Percentiles rank a stretch among this genome's conserved stretches.
phyloP scores from a whole-genome alignment of 2,329 filamentous ascomycete genomes.

The Stagonosporopsis chrysanthemi region DNA sequence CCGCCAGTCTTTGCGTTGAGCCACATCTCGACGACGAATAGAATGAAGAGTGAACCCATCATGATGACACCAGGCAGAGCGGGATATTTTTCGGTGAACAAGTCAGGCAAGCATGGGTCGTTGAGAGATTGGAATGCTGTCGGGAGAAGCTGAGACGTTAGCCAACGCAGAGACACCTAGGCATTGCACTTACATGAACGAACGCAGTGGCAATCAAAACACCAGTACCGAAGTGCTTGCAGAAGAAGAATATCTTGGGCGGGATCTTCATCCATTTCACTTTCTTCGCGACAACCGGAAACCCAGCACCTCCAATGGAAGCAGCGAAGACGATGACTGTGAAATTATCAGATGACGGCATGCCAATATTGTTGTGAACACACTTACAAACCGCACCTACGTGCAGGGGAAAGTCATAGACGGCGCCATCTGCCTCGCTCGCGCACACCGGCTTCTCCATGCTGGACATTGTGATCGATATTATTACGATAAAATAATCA shows the following conservation, averaged over 20 bases:
- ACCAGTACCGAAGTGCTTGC: conserved; percentile 72
- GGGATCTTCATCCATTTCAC: conserved; percentile 66
- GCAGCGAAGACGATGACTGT: conserved; percentile 49
- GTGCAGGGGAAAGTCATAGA: conserved; percentile 49
- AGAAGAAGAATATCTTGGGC: conserved; percentile 65
- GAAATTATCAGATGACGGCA: conserved; percentile 21
- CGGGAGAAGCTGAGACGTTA: conserved; percentile 58
- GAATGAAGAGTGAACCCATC: conserved; percentile 67
- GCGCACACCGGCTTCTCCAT: conserved; percentile 47
- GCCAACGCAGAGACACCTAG: not conserved
- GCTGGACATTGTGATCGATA: conserved; percentile 31
- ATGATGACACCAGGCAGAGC: conserved; percentile 70
- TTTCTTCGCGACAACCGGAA: conserved; percentile 56
- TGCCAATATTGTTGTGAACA: not conserved
- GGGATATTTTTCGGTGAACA: conserved; percentile 67
- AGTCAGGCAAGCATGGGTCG: conserved; percentile 62
- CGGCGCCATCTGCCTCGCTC: conserved; percentile 37
- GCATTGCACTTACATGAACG: conserved; percentile 63
- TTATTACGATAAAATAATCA: conserved; percentile 25
- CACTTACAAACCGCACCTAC: conserved; percentile 50
- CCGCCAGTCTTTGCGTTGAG: conserved; percentile 67
- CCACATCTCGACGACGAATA: conserved; percentile 70
- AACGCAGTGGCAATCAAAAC: conserved; percentile 88
- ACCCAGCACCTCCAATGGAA: conserved; percentile 48
- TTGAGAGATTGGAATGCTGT: conserved; percentile 63